phyloP scores from a whole-genome alignment of 495 filamentous ascomycete species.

The Aspergillus incahuasiensis region DNA sequence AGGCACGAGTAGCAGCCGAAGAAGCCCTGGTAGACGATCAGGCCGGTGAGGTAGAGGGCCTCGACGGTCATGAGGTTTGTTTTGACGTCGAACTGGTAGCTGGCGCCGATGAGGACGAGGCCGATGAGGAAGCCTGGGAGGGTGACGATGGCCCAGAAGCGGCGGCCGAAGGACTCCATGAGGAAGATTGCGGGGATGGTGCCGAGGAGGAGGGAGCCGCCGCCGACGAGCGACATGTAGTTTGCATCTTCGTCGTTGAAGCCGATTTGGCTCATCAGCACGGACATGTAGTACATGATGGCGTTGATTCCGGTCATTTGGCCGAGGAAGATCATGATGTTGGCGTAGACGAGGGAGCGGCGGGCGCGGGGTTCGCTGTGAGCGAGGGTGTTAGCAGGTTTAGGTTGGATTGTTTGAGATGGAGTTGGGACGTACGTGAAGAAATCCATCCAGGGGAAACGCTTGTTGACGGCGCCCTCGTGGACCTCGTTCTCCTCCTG shows the following conservation, averaged over 20 bases:
- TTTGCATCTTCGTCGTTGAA: slow-evolving; percentile 48
- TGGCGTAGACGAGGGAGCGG: slow-evolving; percentile 57
- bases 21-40: slow-evolving; percentile 59
- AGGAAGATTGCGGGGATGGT: slow-evolving; percentile 56
- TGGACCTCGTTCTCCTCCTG: slow-evolving; percentile 47
- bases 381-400: background rate
- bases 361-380: slow-evolving; percentile 44
- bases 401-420: background rate
- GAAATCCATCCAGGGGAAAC: slow-evolving; percentile 58
- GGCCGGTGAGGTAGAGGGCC: slow-evolving; percentile 52
- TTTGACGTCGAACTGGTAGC: slow-evolving; percentile 42
- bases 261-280: slow-evolving; percentile 52
- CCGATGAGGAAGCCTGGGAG: slow-evolving; percentile 59
- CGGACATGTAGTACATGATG: slow-evolving; percentile 60
- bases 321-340: slow-evolving; percentile 58
- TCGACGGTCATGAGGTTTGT: slow-evolving; percentile 37
- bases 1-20: slow-evolving; percentile 60
- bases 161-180: slow-evolving; percentile 57
- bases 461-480: slow-evolving; percentile 31
- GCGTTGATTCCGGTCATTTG: slow-evolving; percentile 60
- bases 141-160: slow-evolving; percentile 59
- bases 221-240: slow-evolving; percentile 61
- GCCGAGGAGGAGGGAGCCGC: slow-evolving; percentile 52
- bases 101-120: slow-evolving; percentile 51
- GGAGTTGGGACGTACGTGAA: slow-evolving; percentile 34